Evolutionary conservation across 2,329 filamentous ascomycete species (phyloP), one percentile per base, ranked within the genome.

Genomic region (Penicillium sp.): DNA sequence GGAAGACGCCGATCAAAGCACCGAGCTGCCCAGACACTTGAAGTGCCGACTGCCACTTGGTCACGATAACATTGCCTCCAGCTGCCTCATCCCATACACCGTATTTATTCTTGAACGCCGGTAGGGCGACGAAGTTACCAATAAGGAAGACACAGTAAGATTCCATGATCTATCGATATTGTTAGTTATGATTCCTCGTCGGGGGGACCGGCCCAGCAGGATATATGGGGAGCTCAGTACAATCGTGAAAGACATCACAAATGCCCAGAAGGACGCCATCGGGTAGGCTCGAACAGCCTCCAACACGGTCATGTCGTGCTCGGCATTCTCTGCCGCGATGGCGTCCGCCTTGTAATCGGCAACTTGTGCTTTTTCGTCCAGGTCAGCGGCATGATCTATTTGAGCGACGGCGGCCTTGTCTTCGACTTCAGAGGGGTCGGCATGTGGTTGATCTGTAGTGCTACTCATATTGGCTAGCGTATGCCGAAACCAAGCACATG

Each of bases 71-170:
- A 1, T 9, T 18, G 4, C 15, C n/a, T 2, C 0, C 54, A 67
- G 0, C 67, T 50, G 2, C 6, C 2, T 23, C n/a, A 6, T 22
- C n/a, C 0, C 0, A 57, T 33, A 82, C 70, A 59, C 83, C 83
- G 62, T 75, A 86, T 4, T 74, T 58, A 0, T 74, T 2, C 27
- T 63, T 70, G 72, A 86, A 86, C 15, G 63, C 56, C 22, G 70
- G 51, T 7, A 81, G 75, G 54, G 83, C 82, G 41, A 86, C 70
- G 69, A 87, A 87, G 55, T 82, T 80, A 47, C 80, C 80, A 65
- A 82, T 84, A 22, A 87, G 73, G 75, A 87, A 86, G 58, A 86
- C 81, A 68, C 79, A 79, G 76, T 85, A 87, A 4, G 83, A 81
- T 68, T 86, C 84, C 84, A 87, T 86, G 62, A 85, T 83, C 83